Evolutionary conservation across 23 red algal species (phyloP).

Genomic region (Cyanidiococcus yangmingshanensis): DNA sequence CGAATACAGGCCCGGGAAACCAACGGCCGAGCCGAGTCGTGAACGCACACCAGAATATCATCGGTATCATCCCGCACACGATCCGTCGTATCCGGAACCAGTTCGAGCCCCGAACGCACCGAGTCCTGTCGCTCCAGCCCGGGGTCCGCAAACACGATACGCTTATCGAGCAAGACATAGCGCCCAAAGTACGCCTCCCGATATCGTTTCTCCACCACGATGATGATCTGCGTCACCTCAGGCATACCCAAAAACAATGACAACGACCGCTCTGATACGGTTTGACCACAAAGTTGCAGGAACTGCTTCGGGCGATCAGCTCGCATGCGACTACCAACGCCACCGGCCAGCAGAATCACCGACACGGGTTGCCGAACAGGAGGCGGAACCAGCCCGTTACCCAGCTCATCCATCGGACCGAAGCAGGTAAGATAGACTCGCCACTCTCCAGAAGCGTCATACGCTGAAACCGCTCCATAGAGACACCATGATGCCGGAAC

Average conservation of each 20-base stretch:
- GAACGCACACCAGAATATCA: slow-evolving; percentile 60
- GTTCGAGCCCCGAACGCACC: slow-evolving; percentile 26
- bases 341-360: slow-evolving; percentile 82
- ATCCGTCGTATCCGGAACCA: slow-evolving; percentile 2
- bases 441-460: neutral
- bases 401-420: neutral
- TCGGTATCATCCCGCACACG: neutral
- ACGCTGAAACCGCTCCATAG: neutral
- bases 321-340: slow-evolving; percentile 79
- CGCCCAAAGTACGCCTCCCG: slow-evolving; percentile 18
- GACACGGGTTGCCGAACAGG: slow-evolving; percentile 21
- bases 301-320: slow-evolving; percentile 85
- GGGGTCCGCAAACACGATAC: slow-evolving; percentile 57
- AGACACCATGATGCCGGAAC: neutral
- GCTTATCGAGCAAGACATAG: slow-evolving; percentile 9
- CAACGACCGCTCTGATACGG: slow-evolving; percentile 63
- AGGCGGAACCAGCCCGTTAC: neutral
- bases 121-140: slow-evolving; percentile 95
- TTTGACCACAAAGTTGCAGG: slow-evolving; percentile 48
- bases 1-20: slow-evolving; percentile 48
- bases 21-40: slow-evolving; percentile 81
- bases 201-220: slow-evolving; percentile 58
- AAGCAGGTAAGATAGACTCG: neutral
- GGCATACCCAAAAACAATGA: slow-evolving; percentile 48
- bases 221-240: slow-evolving; percentile 54